phyloP scores from a whole-genome alignment of 352 stramenopile genomes.

The Phytopythium aichiense region DNA sequence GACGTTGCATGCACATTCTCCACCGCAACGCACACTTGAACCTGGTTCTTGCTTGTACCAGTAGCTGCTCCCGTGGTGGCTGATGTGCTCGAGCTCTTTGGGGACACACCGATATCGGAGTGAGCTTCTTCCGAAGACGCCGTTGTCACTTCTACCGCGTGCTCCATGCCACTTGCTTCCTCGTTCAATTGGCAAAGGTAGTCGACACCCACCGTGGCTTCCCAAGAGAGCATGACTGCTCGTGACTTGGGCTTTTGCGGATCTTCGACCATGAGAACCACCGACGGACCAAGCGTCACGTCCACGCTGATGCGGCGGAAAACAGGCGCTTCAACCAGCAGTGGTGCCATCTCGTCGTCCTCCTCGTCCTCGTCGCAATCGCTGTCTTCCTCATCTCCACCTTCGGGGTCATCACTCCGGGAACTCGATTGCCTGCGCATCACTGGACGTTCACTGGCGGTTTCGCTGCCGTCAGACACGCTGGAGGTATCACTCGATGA shows the following conservation, averaged over 20 bases:
- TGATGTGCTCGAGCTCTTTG: background rate
- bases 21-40: conserved; percentile 56
- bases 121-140: background rate
- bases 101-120: background rate
- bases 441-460: background rate
- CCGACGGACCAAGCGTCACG: conserved; percentile 59
- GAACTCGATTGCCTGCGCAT: background rate
- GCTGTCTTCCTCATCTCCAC: conserved; percentile 4
- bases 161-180: conserved; percentile 17
- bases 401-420: conserved; percentile 5
- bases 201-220: conserved; percentile 55
- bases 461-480: background rate
- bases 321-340: conserved; percentile 11
- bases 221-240: conserved; percentile 80
- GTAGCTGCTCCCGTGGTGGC: background rate
- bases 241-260: conserved; percentile 62
- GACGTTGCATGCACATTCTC: conserved; percentile 77
- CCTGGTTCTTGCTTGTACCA: conserved; percentile 36
- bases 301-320: conserved; percentile 53
- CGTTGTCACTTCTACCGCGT: conserved; percentile 2
- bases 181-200: conserved; percentile 49
- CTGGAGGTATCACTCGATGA: background rate
- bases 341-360: background rate
- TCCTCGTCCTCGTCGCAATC: background rate
- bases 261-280: conserved; percentile 73